Evolutionary conservation across 129 eudicot species (phyloP).

Genomic region (Centrapalus pauciflorus): DNA sequence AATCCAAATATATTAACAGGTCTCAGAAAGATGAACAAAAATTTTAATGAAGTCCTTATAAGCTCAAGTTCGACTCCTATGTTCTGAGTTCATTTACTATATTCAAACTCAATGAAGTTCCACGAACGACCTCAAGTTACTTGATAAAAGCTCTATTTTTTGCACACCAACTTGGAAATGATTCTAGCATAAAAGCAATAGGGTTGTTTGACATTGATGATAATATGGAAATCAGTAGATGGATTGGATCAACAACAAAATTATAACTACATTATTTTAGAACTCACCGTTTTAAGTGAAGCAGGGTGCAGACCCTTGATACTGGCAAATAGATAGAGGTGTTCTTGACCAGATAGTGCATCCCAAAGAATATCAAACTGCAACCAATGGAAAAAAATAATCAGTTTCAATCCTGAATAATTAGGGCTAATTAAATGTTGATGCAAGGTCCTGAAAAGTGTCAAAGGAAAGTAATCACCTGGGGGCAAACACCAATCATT

Average conservation of each 20-base stretch:
- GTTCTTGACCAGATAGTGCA: slow-evolving; percentile 86
- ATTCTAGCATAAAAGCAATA: not conserved
- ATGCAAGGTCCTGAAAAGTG: slow-evolving; percentile 4
- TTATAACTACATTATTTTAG: not conserved
- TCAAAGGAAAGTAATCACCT: slow-evolving; percentile 40
- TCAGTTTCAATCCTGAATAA: slow-evolving; percentile 15
- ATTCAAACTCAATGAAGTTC: too few species aligned
- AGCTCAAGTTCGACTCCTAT: too few species aligned
- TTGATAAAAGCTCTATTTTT: too few species aligned
- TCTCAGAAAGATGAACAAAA: too few species aligned
- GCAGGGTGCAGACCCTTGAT: slow-evolving; percentile 81
- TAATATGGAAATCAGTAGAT: not conserved
- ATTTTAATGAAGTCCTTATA: too few species aligned
- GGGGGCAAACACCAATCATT: slow-evolving; percentile 93
- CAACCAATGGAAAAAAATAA: slow-evolving; percentile 12
- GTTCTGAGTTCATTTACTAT: too few species aligned
- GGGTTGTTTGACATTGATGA: not conserved
- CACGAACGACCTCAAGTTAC: too few species aligned
- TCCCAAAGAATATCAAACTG: slow-evolving; percentile 98
- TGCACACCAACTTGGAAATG: too few species aligned
- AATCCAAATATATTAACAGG: too few species aligned
- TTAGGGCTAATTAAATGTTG: not conserved
- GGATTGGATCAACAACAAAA: not conserved
- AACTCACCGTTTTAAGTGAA: slow-evolving; percentile 47
- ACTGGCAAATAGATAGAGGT: slow-evolving; percentile 81